Base-by-base conservation (phyloP, 2,329 filamentous ascomycete species). In the Colletotrichum tofieldiae region DNA sequence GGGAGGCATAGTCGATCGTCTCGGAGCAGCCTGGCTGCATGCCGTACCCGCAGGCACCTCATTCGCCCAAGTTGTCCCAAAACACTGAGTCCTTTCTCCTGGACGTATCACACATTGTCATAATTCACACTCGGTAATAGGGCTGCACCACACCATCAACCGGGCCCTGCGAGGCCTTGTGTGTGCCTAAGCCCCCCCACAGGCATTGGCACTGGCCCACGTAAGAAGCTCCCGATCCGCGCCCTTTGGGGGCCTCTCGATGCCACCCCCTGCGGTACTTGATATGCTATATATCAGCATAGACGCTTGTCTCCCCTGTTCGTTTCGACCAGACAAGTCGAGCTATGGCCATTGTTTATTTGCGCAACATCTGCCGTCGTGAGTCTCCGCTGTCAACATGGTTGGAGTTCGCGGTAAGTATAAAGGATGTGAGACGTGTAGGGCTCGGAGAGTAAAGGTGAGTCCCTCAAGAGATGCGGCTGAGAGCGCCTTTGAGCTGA, bases 391-490 rank as follows among this genome's bases (percentile, higher is more conserved):
- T 47, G 52, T 74, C 77, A 83, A 67, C 45, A 90, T 91, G 89
- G 89, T 91, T 75, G 89, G 89, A 65, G 89, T 91, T 70, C 86
- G 89, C 47, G 89, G 89, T 63, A 91, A 91, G 79, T 91, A 88
- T 78, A 91, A 91, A 79, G 89, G 89, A 47, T 91, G 89, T 80
- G 89, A 90, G 79, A 91, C 89, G 35, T 91, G 90, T 77, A 84
- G 89, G 60, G 82, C 84, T 37, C 83, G 89, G 63, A 85, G 90
- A 78, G 89, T 91, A 73, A 90, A 89, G 78, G 89, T 90, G 81
- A 74, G 85, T 43, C 52, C 43, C 37, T 35, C 47, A 63, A 20
- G 37, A 55, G n/a, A 12, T 32, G 47, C 45, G 63, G 52, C 63
- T 56, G 65, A 67, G 65, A 58, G 52, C 49, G 56, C 29, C 51